phyloP scores from a whole-genome alignment of 2,329 filamentous ascomycete species.

The Fusarium continuum region DNA sequence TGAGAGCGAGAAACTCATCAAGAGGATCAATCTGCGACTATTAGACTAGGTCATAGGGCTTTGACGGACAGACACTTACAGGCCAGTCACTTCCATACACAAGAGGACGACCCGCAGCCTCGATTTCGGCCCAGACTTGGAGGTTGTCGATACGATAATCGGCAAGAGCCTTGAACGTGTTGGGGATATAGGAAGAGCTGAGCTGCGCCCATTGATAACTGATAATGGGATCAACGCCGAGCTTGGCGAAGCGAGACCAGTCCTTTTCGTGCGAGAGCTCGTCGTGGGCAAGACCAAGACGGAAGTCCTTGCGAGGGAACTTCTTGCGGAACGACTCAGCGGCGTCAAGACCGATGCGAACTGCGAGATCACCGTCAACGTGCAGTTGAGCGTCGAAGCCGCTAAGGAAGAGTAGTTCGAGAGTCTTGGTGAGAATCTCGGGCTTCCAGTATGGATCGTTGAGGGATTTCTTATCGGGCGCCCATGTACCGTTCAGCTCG shows the following conservation, averaged over 20 bases:
- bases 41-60: background rate
- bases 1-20: constrained; percentile 43
- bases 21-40: constrained; percentile 40
- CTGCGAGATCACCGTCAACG: constrained; percentile 40
- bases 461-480: constrained; percentile 39
- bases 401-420: constrained; percentile 35
- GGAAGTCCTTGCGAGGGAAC: constrained; percentile 29
- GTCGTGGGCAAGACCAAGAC: constrained; percentile 40
- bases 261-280: constrained; percentile 38
- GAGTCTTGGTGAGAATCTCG: constrained; percentile 36
- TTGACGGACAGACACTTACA: constrained; percentile 17
- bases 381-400: constrained; percentile 40
- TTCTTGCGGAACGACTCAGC: constrained; percentile 38
- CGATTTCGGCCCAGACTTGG: constrained; percentile 35
- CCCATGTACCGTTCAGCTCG: constrained; percentile 24
- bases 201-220: constrained; percentile 44
- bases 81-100: constrained; percentile 44
- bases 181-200: constrained; percentile 40
- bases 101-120: constrained; percentile 27
- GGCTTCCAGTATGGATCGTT: constrained; percentile 39
- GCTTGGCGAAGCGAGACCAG: constrained; percentile 39
- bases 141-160: constrained; percentile 43
- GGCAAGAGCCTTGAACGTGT: constrained; percentile 36
- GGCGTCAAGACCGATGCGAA: constrained; percentile 37
- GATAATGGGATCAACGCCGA: constrained; percentile 40